Evolutionary conservation across 176 grass and related monocot genomes (phyloP).

Genomic region (Aegilops longissima): DNA sequence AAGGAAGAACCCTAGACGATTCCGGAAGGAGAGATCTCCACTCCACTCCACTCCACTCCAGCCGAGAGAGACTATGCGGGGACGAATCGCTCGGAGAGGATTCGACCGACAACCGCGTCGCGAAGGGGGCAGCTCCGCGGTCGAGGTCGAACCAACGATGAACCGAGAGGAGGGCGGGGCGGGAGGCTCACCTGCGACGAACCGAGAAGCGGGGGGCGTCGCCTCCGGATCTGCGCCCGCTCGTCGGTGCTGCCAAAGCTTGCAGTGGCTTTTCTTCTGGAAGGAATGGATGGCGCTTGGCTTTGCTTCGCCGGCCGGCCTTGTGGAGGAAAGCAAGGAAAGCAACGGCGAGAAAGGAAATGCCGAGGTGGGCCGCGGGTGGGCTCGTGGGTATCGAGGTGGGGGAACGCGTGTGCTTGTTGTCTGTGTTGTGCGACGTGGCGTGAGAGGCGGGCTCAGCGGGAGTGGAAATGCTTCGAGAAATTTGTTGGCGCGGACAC

Average conservation of each 20-base stretch:
- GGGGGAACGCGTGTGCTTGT: neutral
- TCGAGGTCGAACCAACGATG: too few species aligned
- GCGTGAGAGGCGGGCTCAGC: neutral
- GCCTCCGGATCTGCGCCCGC: constrained; percentile 12
- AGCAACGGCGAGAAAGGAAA: neutral
- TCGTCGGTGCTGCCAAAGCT: neutral
- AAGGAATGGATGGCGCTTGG: neutral
- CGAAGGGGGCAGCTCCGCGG: neutral
- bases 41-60: neutral
- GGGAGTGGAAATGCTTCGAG: neutral
- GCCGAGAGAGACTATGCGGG: neutral
- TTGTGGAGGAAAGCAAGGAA: neutral
- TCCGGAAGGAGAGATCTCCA: neutral
- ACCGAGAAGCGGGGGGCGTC: neutral
- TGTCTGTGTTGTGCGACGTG: neutral
- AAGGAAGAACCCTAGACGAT: neutral
- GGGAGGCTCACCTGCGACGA: neutral
- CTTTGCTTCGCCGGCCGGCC: neutral
- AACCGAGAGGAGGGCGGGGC: neutral
- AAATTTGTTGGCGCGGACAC: neutral
- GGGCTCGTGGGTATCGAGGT: neutral
- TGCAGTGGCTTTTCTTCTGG: constrained; percentile 1
- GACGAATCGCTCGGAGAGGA: neutral
- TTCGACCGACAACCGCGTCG: neutral
- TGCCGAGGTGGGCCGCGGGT: neutral